Evolutionary conservation across 768 basidiomycete species (phyloP).

Genomic region (Russula olivacea): DNA sequence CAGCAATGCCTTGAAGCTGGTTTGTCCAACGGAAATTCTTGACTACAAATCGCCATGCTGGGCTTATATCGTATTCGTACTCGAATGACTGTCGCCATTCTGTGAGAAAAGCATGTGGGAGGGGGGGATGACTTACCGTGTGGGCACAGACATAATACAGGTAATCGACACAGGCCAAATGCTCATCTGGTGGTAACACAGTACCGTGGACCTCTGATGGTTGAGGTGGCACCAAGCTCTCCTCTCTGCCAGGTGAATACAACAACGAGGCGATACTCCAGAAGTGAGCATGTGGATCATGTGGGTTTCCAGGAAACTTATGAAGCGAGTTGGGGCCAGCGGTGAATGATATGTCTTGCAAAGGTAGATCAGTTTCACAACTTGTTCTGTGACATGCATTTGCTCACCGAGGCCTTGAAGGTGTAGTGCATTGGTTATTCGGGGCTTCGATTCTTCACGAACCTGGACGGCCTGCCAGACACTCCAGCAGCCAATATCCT

Average conservation of each 20-base stretch:
- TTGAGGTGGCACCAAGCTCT: constrained; percentile 26
- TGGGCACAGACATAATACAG: constrained; percentile 36
- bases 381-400: not conserved
- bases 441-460: constrained; percentile 29
- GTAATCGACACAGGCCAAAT: constrained; percentile 39
- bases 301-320: constrained; percentile 30
- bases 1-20: constrained; percentile 31
- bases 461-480: constrained; percentile 36
- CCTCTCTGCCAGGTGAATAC: constrained; percentile 32
- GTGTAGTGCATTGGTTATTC: constrained; percentile 28
- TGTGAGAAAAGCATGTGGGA: constrained; percentile 1
- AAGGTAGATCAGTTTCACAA: not conserved
- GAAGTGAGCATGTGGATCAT: constrained; percentile 33
- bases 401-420: constrained; percentile 32
- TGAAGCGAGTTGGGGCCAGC: constrained; percentile 32
- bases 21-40: constrained; percentile 34
- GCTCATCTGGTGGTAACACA: constrained; percentile 34
- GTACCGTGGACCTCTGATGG: constrained; percentile 30
- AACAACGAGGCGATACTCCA: constrained; percentile 33
- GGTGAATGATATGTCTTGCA: constrained; percentile 36
- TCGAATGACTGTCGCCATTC: constrained; percentile 30
- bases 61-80: constrained; percentile 31
- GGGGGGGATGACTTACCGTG: constrained; percentile 23
- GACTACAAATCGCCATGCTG: constrained; percentile 35
- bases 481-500: constrained; percentile 41